Evolutionary conservation across 805 yeast genomes (phyloP).

Genomic region (Danielia oregonensis): DNA sequence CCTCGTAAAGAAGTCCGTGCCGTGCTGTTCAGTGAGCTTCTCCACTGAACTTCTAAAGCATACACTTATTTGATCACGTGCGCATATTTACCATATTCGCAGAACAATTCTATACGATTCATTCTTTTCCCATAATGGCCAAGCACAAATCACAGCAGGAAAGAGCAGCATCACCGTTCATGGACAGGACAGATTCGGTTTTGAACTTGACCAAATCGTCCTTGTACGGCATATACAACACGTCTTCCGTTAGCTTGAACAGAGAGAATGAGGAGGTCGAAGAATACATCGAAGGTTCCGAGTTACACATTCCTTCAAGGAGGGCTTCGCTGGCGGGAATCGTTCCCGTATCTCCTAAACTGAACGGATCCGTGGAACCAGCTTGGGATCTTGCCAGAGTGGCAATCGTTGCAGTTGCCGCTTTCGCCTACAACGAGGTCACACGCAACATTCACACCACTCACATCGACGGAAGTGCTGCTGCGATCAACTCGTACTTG

Average conservation of each 20-base stretch:
- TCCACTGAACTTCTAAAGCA: too few relatives aligned
- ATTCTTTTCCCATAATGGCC: not conserved
- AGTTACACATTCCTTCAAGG: slow-evolving; percentile 14
- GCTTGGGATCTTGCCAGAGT: slow-evolving; percentile 13
- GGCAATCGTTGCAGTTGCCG: slow-evolving; percentile 37
- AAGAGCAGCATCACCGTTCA: slow-evolving; percentile 1
- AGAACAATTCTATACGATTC: too few relatives aligned
- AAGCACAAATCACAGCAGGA: not conserved
- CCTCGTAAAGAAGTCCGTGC: too few relatives aligned
- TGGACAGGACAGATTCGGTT: slow-evolving; percentile 31
- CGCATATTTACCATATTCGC: too few relatives aligned
- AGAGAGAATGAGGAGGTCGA: slow-evolving; percentile 21
- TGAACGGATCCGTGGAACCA: not conserved
- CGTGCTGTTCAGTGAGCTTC: too few relatives aligned
- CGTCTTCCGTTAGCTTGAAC: slow-evolving; percentile 35
- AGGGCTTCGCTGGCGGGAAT: slow-evolving; percentile 7
- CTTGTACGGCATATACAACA: slow-evolving; percentile 47
- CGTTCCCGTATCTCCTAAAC: slow-evolving; percentile 1
- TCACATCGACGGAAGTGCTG: slow-evolving; percentile 43
- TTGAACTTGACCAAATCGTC: slow-evolving; percentile 49
- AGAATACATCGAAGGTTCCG: slow-evolving; percentile 17
- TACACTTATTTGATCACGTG: too few relatives aligned
- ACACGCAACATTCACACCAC: slow-evolving; percentile 50
- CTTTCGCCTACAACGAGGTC: slow-evolving; percentile 51
- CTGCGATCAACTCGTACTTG: slow-evolving; percentile 37